A percentile compares a stretch with the other conserved stretches of the same genome.
These are phyloP conservation scores for Trypanosoma melophagium DNA, from an alignment of 208 protist genomes.

Conservation along the genomic window DNA sequence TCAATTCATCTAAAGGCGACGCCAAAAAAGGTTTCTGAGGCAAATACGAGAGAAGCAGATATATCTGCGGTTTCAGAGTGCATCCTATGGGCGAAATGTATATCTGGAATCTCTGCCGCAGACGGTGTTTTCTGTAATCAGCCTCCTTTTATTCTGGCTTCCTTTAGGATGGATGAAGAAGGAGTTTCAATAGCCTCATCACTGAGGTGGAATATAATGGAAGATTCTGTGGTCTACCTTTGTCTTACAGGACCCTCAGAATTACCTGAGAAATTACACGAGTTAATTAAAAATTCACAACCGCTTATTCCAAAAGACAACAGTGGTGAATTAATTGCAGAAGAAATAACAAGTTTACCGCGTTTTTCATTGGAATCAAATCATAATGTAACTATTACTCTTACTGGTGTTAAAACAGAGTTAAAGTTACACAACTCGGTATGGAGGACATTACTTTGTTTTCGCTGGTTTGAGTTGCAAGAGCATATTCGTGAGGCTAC, in stretches of 20 bases:
- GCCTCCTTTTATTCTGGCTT: constrained; percentile 23
- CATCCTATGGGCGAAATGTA: constrained; percentile 22
- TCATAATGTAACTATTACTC: constrained; percentile 16
- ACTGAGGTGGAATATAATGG: constrained; percentile 18
- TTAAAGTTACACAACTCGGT: constrained; percentile 3
- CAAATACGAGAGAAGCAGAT: not conserved
- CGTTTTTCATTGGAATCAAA: not conserved
- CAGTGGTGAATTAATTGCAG: not conserved
- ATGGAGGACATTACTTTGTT: constrained; percentile 57
- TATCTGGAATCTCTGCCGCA: not conserved
- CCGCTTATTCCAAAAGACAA: not conserved
- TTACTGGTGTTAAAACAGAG: constrained; percentile 3
- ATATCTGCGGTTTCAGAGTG: not conserved
- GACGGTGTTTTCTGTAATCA: constrained; percentile 22
- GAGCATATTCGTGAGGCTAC: constrained; percentile 51
- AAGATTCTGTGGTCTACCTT: constrained; percentile 1
- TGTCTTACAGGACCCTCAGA: constrained; percentile 5
- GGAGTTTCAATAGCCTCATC: constrained; percentile 6
- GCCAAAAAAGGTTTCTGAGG: not conserved
- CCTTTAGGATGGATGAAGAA: constrained; percentile 1
- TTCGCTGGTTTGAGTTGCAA: constrained; percentile 69
- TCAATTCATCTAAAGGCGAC: constrained; percentile 18
- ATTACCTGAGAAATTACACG: not conserved
- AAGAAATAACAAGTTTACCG: not conserved
- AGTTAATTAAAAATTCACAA: not conserved